Evolutionary conservation across 352 stramenopile species (phyloP), one percentile per base, ranked within the genome.

Genomic region (Globisporangium splendens): DNA sequence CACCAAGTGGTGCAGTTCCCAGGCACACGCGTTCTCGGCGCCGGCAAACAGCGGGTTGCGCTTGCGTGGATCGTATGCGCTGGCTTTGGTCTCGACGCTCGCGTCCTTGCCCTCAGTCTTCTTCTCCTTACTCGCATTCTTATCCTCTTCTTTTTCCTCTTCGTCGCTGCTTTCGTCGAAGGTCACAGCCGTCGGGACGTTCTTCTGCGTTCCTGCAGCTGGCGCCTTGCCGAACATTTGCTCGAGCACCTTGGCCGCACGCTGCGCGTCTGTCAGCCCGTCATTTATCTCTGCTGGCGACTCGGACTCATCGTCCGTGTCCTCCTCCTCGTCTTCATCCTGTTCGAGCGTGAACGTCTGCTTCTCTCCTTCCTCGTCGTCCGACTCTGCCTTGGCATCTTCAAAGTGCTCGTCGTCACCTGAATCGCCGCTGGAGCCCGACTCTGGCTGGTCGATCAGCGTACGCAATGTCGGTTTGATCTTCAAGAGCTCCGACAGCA

Each of bases 401-500:
- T 69, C 54, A 46, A 89, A 88, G 48, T 86, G 69, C 47, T 92
- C 79, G 11, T 88, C 73, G 10, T 86, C 79, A 18, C 55, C 58
- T 17, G 8, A 11, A 15, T 46, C 55, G 17, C 46, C 58, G 3
- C 41, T 49, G 3, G 42, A 64, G 6, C 61, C 51, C 52, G 55
- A 52, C 39, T 93, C 83, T 8, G 83, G 70, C 61, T 92, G 77
- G 48, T 92, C 79, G 20, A 91, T 59, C 20, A 95, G 59, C 38
- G 77, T 88, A 6, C 85, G 79, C 28, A 95, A 61, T 53, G 84
- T 77, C 33, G 78, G 78, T 69, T 93, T 93, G 50, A 87, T 66
- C 62, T 95, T 93, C 14, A 97, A 62, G 46, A 99, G 77, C 68
- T 98, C 96, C 14, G 95, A 98, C 14, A 99, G 64, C 63, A 99